Percentiles rank a stretch among this genome's conserved stretches.
Evolutionary conservation across 805 yeast genomes (phyloP).

Genomic region (Jamesozyma lodderae): DNA sequence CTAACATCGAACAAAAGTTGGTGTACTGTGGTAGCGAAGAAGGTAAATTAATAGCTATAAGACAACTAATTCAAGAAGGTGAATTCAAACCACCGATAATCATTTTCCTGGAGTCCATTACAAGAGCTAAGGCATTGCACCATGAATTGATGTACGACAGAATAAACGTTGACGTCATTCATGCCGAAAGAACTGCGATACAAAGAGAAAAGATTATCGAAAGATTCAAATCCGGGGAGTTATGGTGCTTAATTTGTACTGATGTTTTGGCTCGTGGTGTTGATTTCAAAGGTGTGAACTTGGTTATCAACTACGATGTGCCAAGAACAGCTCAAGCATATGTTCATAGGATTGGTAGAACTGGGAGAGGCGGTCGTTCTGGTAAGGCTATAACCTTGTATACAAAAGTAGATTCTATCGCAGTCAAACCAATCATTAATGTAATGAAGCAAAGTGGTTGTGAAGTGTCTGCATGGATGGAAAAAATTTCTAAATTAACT

Average conservation of each 20-base stretch:
- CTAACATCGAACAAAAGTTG: constrained; percentile 71
- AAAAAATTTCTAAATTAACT: constrained; percentile 53
- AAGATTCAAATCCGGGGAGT: constrained; percentile 77
- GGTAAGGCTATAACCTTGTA: constrained; percentile 89
- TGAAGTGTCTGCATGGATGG: constrained; percentile 73
- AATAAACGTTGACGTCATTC: constrained; percentile 89
- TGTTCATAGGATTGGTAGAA: constrained; percentile 96
- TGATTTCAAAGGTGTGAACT: constrained; percentile 89
- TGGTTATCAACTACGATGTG: constrained; percentile 93
- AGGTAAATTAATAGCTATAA: constrained; percentile 86
- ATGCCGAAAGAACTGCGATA: constrained; percentile 82
- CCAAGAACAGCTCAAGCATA: constrained; percentile 91
- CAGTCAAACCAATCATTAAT: constrained; percentile 76
- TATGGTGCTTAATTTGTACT: constrained; percentile 95
- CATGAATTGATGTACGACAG: constrained; percentile 89
- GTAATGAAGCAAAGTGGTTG: constrained; percentile 93
- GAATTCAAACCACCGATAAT: constrained; percentile 88
- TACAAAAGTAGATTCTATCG: constrained; percentile 76
- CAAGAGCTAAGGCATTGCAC: constrained; percentile 89
- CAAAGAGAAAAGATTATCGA: constrained; percentile 83
- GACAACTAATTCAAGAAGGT: constrained; percentile 78
- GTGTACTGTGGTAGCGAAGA: constrained; percentile 88
- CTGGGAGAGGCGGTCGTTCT: constrained; percentile 86
- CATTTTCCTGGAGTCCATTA: constrained; percentile 82
- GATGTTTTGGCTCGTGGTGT: constrained; percentile 96